Conservation (phyloP, 176 grass and related monocot species). For the Carex myosuroides region DNA sequence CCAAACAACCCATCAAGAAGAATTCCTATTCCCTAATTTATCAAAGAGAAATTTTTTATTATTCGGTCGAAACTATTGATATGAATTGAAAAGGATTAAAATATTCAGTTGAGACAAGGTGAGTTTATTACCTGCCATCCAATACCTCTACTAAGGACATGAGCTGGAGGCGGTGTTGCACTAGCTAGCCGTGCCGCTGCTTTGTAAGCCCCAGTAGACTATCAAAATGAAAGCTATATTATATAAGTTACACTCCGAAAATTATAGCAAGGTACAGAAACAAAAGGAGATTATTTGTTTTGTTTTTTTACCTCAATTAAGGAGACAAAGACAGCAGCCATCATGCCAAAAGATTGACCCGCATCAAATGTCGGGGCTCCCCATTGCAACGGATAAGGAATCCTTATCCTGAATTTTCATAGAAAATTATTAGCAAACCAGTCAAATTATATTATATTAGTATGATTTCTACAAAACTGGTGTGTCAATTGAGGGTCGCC, state of each 20-base stretch:
- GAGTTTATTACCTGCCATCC: slow-evolving; percentile 79
- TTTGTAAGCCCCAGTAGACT: slow-evolving; percentile 92
- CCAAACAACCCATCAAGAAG: slow-evolving; percentile 83
- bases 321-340: slow-evolving; percentile 89
- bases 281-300: background rate
- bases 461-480: background rate
- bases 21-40: slow-evolving; percentile 66
- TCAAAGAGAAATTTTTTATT: slow-evolving; percentile 9
- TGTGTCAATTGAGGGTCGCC: background rate
- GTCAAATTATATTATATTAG: background rate
- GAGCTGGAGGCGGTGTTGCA: slow-evolving; percentile 85
- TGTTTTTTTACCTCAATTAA: slow-evolving; percentile 59
- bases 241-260: background rate
- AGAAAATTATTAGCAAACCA: background rate
- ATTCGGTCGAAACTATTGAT: slow-evolving; percentile 9
- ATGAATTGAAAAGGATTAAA: background rate
- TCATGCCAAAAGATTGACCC: slow-evolving; percentile 95
- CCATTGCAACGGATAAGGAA: slow-evolving; percentile 94
- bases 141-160: slow-evolving; percentile 92
- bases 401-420: slow-evolving; percentile 67
- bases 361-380: slow-evolving; percentile 88
- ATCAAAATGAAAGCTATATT: background rate
- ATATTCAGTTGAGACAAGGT: background rate
- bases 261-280: background rate
- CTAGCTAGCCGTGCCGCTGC: slow-evolving; percentile 82